Conservation (phyloP, 2,329 filamentous ascomycete genomes). For the Penicillium nordicum region DNA sequence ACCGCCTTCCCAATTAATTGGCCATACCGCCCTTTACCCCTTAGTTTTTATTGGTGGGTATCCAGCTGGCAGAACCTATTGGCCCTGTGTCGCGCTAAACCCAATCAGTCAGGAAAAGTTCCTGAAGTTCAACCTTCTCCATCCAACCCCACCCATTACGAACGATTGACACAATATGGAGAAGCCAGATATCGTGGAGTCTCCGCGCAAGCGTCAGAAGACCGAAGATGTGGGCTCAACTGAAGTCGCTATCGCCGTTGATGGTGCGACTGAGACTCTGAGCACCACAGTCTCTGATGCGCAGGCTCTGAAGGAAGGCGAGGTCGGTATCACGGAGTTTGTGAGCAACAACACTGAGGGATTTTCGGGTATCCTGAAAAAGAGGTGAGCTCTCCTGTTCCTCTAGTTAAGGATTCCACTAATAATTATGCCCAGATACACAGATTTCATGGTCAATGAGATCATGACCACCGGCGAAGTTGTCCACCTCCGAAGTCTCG, state of each 20-base stretch:
- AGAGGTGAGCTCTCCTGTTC: slow-evolving; percentile 47
- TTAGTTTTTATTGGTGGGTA: too few species aligned
- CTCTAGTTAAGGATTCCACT: neutral
- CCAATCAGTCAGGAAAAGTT: slow-evolving; percentile 20
- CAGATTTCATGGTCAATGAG: slow-evolving; percentile 90
- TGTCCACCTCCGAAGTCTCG: slow-evolving; percentile 62
- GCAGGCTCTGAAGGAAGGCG: slow-evolving; percentile 39
- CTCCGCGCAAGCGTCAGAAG: slow-evolving; percentile 39
- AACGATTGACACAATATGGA: slow-evolving; percentile 28
- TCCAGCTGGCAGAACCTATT: neutral
- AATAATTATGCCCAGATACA: slow-evolving; percentile 58
- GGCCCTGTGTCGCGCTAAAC: slow-evolving; percentile 24
- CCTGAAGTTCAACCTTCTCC: slow-evolving; percentile 12
- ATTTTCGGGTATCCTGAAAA: slow-evolving; percentile 65
- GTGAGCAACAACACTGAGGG: slow-evolving; percentile 56
- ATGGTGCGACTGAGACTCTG: slow-evolving; percentile 10
- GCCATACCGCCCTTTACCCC: too few species aligned
- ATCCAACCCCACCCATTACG: slow-evolving; percentile 7
- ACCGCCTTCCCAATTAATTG: too few species aligned
- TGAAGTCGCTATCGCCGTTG: slow-evolving; percentile 15
- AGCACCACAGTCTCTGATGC: slow-evolving; percentile 23
- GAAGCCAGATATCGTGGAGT: slow-evolving; percentile 30
- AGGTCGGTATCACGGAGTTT: slow-evolving; percentile 63
- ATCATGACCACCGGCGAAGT: slow-evolving; percentile 73
- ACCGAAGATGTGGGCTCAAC: slow-evolving; percentile 24